phyloP scores from a whole-genome alignment of 306 rosid genomes.

The Prunus mongolica region DNA sequence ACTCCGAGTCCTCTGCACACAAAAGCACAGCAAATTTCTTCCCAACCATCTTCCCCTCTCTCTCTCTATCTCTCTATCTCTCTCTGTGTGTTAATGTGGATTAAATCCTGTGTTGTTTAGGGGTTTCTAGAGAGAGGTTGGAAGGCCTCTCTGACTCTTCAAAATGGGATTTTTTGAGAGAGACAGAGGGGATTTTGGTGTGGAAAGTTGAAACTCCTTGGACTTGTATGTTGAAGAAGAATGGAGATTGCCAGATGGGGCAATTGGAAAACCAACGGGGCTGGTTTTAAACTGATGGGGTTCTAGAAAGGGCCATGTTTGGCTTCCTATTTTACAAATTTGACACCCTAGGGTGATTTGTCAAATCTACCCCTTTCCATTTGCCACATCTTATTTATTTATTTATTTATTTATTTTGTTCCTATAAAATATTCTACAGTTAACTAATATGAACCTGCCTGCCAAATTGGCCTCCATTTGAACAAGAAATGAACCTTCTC shows the following conservation, averaged over 20 bases:
- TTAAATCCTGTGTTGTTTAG: not conserved
- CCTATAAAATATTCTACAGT: not conserved
- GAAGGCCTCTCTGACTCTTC: conserved; percentile 17
- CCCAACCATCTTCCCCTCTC: conserved; percentile 4
- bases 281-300: not conserved
- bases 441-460: not conserved
- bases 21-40: conserved; percentile 53
- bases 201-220: not conserved
- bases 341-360: not conserved
- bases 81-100: not conserved
- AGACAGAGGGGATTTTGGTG: not conserved
- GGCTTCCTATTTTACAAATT: conserved; percentile 10
- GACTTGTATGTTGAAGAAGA: not conserved
- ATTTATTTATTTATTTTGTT: not conserved
- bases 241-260: not conserved
- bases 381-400: not conserved
- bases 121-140: not conserved
- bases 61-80: not conserved
- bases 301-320: conserved; percentile 13
- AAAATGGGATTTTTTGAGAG: not conserved
- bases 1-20: conserved; percentile 91
- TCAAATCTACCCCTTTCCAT: not conserved
- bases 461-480: not conserved
- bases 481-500: not conserved
- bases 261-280: not conserved